Evolutionary conservation across 2,329 filamentous ascomycete genomes (phyloP), one percentile per base, ranked within the genome.

Genomic region (Chaetomium sp.): DNA sequence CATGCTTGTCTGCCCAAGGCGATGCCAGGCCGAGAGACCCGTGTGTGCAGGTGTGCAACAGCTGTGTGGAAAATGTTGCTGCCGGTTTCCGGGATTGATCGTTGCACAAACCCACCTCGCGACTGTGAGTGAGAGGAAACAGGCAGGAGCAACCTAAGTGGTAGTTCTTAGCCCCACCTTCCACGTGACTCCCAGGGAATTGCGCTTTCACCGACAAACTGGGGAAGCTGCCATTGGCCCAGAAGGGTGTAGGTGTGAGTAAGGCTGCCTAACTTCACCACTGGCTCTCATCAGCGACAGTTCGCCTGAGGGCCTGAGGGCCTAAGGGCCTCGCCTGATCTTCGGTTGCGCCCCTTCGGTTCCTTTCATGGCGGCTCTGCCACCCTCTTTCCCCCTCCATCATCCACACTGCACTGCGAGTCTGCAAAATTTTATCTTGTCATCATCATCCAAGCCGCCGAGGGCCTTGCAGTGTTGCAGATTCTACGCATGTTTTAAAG

Each of bases 181-280:
- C 19, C 51, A 54, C 51, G 51, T 54, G 51, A 21, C 29, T 38
- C n/a, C 27, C 8, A 4, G 2, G 10, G n/a, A 23, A 29, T 25
- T n/a, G 21, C 27, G 12, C 19, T 0, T 35, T 60, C 47, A 60
- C 57, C 57, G 57, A 60, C 10, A 31, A 53, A 8, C 16, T 13
- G 27, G 29, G 16, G 3, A 12, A 2, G 57, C 21, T 23, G 1
- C n/a, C 8, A 23, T 51, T 38, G 38, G 47, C 57, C 45, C 47
- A 27, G 13, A n/a, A 31, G 33, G 21, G 19, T 16, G 23, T 45
- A 61, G 47, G 59, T 19, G 25, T 31, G 55, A 55, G 59, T 61
- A 35, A 61, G 59, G 58, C 58, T 60, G 58, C 23, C 58, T 54
- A 33, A n/a, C n/a, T n/a, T n/a, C n/a, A 51, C 49, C 35, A 38